Conservation (phyloP, 2,329 filamentous ascomycete species). For the Cytospora piceicola region DNA sequence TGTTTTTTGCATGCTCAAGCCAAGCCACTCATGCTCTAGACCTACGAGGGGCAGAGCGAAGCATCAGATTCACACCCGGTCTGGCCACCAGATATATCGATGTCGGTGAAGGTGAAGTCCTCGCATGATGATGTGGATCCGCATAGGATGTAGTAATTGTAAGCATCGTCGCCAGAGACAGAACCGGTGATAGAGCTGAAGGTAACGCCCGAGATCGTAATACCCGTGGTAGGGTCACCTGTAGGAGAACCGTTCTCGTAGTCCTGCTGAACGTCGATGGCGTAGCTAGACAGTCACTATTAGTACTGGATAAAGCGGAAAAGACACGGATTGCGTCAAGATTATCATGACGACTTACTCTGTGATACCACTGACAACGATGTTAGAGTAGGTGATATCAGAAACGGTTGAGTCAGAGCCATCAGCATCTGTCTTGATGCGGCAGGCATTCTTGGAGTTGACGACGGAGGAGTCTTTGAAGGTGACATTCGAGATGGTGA, state of each 20-base stretch:
- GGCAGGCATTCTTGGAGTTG: conserved; percentile 57
- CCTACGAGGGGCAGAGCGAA: conserved; percentile 21
- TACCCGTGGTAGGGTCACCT: conserved; percentile 49
- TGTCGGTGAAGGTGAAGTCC: conserved; percentile 59
- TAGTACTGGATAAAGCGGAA: neutral
- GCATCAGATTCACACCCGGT: conserved; percentile 28
- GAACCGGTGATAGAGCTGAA: conserved; percentile 49
- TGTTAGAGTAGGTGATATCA: conserved; percentile 34
- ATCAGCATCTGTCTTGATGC: conserved; percentile 54
- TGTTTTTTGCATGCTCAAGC: conserved; percentile 18
- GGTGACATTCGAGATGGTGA: conserved; percentile 55
- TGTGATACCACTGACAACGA: conserved; percentile 33
- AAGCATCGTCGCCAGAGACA: conserved; percentile 41
- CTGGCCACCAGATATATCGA: conserved; percentile 53
- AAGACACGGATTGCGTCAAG: neutral
- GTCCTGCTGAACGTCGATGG: conserved; percentile 47
- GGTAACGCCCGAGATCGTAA: conserved; percentile 56
- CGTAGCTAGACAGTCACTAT: conserved; percentile 34
- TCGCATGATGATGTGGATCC: conserved; percentile 38
- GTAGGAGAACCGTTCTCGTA: conserved; percentile 51
- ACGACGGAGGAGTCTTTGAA: conserved; percentile 53
- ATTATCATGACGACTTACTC: neutral
- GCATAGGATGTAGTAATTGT: conserved; percentile 57
- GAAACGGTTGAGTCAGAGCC: conserved; percentile 44
- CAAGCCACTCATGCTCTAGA: neutral